These are phyloP conservation scores for Ilex paraguariensis DNA, from an alignment of 305 asterid species.

Conservation along the genomic window DNA sequence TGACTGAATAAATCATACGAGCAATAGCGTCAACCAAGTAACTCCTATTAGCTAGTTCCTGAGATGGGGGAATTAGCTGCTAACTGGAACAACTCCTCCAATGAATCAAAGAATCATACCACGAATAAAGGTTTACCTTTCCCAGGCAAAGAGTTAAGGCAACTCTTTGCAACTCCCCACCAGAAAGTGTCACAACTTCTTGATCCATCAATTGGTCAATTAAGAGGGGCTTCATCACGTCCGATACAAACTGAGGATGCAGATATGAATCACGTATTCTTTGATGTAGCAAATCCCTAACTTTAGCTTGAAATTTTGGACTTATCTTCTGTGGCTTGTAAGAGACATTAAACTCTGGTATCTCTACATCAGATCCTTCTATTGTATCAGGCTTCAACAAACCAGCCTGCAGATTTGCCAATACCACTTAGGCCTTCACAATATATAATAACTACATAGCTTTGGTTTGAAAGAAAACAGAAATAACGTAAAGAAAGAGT, in stretches of 20 bases:
- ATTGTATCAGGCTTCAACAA: conserved; percentile 77
- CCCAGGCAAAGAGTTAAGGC: conserved; percentile 93
- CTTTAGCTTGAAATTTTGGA: conserved; percentile 67
- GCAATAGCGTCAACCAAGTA: too few species aligned
- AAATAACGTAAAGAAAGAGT: conserved; percentile 12
- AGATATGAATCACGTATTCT: conserved; percentile 81
- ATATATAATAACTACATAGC: conserved; percentile 7
- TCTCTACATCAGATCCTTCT: conserved; percentile 73
- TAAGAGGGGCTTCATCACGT: conserved; percentile 96
- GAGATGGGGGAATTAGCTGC: too few species aligned
- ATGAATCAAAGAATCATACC: too few species aligned
- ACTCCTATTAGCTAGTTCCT: too few species aligned
- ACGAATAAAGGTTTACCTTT: conserved; percentile 47
- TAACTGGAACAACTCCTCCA: too few species aligned
- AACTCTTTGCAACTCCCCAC: conserved; percentile 98
- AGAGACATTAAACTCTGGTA: conserved; percentile 92
- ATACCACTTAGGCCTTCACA: neutral
- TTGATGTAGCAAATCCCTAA: conserved; percentile 70
- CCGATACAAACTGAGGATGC: conserved; percentile 93
- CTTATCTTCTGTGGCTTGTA: conserved; percentile 97
- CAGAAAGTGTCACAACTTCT: conserved; percentile 92
- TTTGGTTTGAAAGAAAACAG: conserved; percentile 1
- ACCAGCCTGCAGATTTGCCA: conserved; percentile 59
- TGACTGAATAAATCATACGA: too few species aligned
- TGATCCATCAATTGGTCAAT: conserved; percentile 98